Evolutionary conservation across 2,329 filamentous ascomycete species (phyloP), one percentile per base, ranked within the genome.

Genomic region (Trichoderma endophyticum): DNA sequence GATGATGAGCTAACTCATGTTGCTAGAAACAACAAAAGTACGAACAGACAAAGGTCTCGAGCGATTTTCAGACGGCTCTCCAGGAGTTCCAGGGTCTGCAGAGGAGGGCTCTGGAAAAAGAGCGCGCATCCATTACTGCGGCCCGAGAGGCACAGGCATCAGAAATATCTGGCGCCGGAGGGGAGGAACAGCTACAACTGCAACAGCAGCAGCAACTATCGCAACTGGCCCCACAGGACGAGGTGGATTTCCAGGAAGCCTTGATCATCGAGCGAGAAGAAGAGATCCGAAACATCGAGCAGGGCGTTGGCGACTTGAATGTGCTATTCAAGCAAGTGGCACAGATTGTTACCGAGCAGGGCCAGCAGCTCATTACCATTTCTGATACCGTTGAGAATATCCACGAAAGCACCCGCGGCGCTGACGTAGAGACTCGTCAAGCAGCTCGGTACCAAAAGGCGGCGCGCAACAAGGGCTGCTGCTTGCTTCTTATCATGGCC

Each of bases 321-420:
- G 96, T 98, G 79, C 87, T 99, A 57, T 99, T 99, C 86, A 89
- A 95, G 74, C 95, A 99, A 84, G 94, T 99, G n/a, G 96, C 95
- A 61, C 94, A 97, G 81, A 98, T 99, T 81, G 95, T 99, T 65
- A 90, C 90, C 73, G 95, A 98, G 83, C 96, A 99, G 83, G 96
- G 96, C 65, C 93, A 94, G 77, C 90, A 93, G 82, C 86, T 99
- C 34, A 92, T 95, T 78, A 93, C 93, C 21, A 97, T 99, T 77
- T 91, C 90, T 74, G 91, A 93, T 76, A 98, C 98, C 77, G 93
- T 98, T 7, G 90, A 96, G 81, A 91, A 91, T 74, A 93, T 95
- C 60, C 88, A 92, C 73, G 90, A 92, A 72, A 92, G 97, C 79
- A 97, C 94, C 14, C 87, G 90, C 69, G 94, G 94, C 51, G 97